phyloP scores from a whole-genome alignment of 768 basidiomycete genomes.

The Mycena vulgaris region DNA sequence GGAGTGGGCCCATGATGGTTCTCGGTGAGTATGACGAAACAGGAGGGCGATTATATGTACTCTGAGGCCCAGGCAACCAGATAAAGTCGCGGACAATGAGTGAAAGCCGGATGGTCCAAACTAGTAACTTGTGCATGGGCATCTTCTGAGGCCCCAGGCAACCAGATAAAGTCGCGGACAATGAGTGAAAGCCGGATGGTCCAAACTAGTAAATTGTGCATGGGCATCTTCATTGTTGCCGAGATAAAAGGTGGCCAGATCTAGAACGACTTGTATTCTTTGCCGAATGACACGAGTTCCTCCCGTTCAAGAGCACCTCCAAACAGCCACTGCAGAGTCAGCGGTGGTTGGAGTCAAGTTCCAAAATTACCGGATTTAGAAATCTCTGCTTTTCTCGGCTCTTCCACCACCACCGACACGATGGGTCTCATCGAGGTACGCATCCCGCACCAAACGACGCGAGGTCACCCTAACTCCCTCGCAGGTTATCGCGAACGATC shows the following conservation, averaged over 20 bases:
- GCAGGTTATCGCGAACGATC: slow-evolving; percentile 95
- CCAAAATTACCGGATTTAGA: background rate
- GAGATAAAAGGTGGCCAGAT: no score
- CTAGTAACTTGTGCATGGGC: background rate
- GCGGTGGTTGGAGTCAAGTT: background rate
- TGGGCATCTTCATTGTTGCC: background rate
- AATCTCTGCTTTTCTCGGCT: background rate
- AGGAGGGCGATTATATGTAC: background rate
- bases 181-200: no score
- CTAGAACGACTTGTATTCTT: no score
- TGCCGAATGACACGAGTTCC: no score
- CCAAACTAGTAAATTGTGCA: background rate
- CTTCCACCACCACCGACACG: background rate
- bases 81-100: background rate
- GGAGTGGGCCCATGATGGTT: background rate
- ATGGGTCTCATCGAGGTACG: slow-evolving; percentile 73
- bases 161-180: background rate
- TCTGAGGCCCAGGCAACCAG: no score
- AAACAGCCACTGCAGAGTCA: no score
- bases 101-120: no score
- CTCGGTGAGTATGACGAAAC: background rate
- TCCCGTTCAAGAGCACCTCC: no score
- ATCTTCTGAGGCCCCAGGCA: background rate
- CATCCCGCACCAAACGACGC: background rate
- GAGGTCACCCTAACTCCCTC: background rate